Percentiles rank a stretch among this genome's conserved stretches.
Evolutionary conservation across 257 asterid species (phyloP).

Genomic region (Echites panduratus): DNA sequence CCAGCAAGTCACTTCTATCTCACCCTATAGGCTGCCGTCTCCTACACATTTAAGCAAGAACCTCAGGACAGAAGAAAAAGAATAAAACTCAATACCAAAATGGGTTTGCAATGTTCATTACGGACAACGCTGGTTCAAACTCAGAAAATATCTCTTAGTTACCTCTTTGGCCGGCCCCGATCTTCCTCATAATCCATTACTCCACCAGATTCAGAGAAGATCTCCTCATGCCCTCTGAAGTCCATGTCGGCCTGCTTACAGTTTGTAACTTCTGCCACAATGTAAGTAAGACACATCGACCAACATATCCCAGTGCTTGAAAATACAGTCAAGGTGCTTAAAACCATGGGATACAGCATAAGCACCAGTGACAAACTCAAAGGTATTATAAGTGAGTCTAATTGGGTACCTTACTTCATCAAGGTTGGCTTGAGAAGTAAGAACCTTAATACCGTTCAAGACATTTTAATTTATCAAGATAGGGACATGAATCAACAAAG

Average conservation of each 20-base stretch:
- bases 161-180: conserved; percentile 89
- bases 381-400: not conserved
- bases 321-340: conserved; percentile 22
- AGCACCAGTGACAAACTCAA: not conserved
- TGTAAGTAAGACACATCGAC: conserved; percentile 90
- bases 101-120: too few species aligned
- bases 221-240: conserved; percentile 81
- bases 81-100: not conserved
- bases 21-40: conserved; percentile 83
- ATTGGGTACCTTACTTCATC: not conserved
- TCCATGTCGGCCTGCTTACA: conserved; percentile 86
- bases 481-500: not conserved
- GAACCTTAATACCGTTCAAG: not conserved
- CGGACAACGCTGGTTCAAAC: not conserved
- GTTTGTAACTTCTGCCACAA: conserved; percentile 95
- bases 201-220: conserved; percentile 87
- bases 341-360: not conserved
- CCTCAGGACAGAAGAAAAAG: not conserved
- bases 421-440: not conserved
- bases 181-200: conserved; percentile 96
- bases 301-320: conserved; percentile 46
- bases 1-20: conserved; percentile 29
- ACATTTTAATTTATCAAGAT: not conserved
- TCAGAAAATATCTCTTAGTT: conserved; percentile 14
- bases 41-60: conserved; percentile 35